phyloP scores from a whole-genome alignment of 164 flowering plant species.

The Chimonanthus praecox region DNA sequence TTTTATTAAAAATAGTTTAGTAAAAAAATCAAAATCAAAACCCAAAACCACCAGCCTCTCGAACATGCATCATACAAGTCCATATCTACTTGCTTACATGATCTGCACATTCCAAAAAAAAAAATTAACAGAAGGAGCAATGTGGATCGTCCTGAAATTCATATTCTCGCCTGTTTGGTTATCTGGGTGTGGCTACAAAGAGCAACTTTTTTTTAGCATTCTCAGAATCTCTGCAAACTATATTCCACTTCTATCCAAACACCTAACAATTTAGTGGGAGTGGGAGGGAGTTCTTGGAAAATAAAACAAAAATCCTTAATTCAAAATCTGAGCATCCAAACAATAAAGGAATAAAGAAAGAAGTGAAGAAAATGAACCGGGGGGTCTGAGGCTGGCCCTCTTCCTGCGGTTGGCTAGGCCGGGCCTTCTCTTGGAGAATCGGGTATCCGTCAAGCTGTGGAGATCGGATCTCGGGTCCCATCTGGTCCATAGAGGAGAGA shows the following conservation, averaged over 20 bases:
- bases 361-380: slow-evolving; percentile 32
- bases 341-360: neutral
- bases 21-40: too few species aligned
- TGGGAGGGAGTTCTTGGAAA: neutral
- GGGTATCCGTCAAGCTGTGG: slow-evolving; percentile 69
- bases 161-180: too few species aligned
- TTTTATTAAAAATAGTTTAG: too few species aligned
- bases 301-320: neutral
- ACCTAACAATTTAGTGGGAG: neutral
- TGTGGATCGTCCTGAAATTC: too few species aligned
- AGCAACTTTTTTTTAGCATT: neutral
- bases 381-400: slow-evolving; percentile 62
- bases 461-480: slow-evolving; percentile 15
- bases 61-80: too few species aligned
- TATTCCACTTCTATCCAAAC: neutral
- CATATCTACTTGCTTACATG: too few species aligned
- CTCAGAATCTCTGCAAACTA: neutral
- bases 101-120: too few species aligned
- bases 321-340: too few species aligned
- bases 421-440: slow-evolving; percentile 75
- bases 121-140: too few species aligned
- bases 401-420: slow-evolving; percentile 46
- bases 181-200: neutral
- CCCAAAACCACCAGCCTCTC: too few species aligned
- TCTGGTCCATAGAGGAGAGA: slow-evolving; percentile 23